Base-by-base conservation (phyloP, 208 protist genomes). In the Endotrypanum monterogeii region DNA sequence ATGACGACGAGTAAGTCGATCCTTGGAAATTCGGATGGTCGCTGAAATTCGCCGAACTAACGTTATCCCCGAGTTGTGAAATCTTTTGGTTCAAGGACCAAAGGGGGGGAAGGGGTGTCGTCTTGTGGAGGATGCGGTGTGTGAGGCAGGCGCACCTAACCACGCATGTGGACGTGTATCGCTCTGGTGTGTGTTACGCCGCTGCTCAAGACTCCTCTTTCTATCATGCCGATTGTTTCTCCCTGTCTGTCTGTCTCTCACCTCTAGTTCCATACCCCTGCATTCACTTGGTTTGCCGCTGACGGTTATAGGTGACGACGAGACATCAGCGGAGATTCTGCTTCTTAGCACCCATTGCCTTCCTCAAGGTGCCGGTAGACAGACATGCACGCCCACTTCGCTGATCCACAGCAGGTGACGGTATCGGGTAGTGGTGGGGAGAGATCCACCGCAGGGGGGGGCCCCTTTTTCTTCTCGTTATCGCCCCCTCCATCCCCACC, bases 1-100 rank as follows among this genome's bases (percentile, higher is more conserved):
- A 91, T 60, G 82, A 89, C 67, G 87, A 95, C 0, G 44, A 48
- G 44, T 41, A 0, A 20, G 35, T n/a, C 23, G 30, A 11, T 7
- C 48, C 30, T 1, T 71, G 37, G 25, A 28, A 57, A 76, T 56
- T 61, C 20, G 9, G 48, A n/a, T 55, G 44, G 28, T 14, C 1
- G 41, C 41, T 54, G 63, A 11, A 11, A 46, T 14, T 30, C 20
- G 3, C 9, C 7, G 4, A 56, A 23, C n/a, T 23, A 50, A n/a
- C n/a, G n/a, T n/a, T n/a, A n/a, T n/a, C n/a, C n/a, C n/a, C n/a
- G n/a, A n/a, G n/a, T n/a, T n/a, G n/a, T n/a, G n/a, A n/a, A n/a
- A n/a, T n/a, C n/a, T n/a, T n/a, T n/a, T n/a, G n/a, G n/a, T n/a
- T n/a, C n/a, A n/a, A n/a, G n/a, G n/a, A n/a, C n/a, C n/a, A 73